A percentile compares a stretch with the other conserved stretches of the same genome.
Conservation (phyloP, 2,329 filamentous ascomycete species). For the Neonectria neomacrospora region DNA sequence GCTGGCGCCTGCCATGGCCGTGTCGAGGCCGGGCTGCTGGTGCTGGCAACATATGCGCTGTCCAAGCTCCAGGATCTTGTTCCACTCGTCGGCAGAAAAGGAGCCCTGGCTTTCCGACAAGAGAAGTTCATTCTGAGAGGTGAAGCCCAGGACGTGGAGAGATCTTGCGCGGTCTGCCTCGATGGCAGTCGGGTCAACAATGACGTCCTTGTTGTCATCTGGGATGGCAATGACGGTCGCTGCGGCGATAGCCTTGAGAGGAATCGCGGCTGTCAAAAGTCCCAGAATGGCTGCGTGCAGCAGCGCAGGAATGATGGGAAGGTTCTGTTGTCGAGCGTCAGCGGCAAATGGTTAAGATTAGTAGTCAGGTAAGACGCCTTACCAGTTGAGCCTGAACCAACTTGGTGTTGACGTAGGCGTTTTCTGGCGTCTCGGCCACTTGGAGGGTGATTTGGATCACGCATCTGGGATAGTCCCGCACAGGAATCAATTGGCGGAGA, state of each 20-base stretch:
- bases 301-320: slow-evolving; percentile 82
- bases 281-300: slow-evolving; percentile 83
- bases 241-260: slow-evolving; percentile 78
- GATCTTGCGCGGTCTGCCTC: slow-evolving; percentile 73
- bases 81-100: slow-evolving; percentile 82
- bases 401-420: slow-evolving; percentile 71
- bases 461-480: slow-evolving; percentile 79
- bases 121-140: slow-evolving; percentile 77
- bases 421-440: slow-evolving; percentile 74
- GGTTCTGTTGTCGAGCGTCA: slow-evolving; percentile 64
- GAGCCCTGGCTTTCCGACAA: slow-evolving; percentile 83
- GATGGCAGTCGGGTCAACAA: slow-evolving; percentile 70
- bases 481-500: slow-evolving; percentile 78
- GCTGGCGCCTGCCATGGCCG: slow-evolving; percentile 57
- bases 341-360: slow-evolving; percentile 5
- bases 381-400: slow-evolving; percentile 70
- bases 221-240: slow-evolving; percentile 72
- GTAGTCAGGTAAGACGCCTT: slow-evolving; percentile 44
- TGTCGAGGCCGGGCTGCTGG: slow-evolving; percentile 53
- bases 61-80: slow-evolving; percentile 73
- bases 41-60: slow-evolving; percentile 70
- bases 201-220: slow-evolving; percentile 54
- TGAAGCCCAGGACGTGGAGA: slow-evolving; percentile 85
- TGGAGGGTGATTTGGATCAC: slow-evolving; percentile 87
- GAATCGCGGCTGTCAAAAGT: slow-evolving; percentile 84